Evolutionary conservation across 768 basidiomycete genomes (phyloP).

Genomic region (Tylopilus subfusipes): DNA sequence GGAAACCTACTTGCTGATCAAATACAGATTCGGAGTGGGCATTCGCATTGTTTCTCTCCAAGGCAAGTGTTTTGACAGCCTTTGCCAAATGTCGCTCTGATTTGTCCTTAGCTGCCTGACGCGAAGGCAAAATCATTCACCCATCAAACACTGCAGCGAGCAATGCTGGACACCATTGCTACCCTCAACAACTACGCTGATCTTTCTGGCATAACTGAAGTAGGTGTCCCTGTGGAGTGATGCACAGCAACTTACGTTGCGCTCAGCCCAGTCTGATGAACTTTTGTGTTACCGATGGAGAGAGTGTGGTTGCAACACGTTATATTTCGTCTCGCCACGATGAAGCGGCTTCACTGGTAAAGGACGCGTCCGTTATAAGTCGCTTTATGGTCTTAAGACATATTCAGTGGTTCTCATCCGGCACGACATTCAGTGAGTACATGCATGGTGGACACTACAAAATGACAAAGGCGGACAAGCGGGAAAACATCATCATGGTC

Average conservation of each 20-base stretch:
- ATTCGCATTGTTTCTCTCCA: constrained; percentile 87
- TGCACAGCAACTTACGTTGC: background rate
- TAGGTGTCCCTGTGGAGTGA: constrained; percentile 22
- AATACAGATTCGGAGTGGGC: constrained; percentile 91
- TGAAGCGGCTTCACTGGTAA: constrained; percentile 86
- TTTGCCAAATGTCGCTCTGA: constrained; percentile 6
- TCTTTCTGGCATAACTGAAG: constrained; percentile 71
- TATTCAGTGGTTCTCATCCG: constrained; percentile 87
- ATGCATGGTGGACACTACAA: constrained; percentile 86
- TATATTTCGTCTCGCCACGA: constrained; percentile 91
- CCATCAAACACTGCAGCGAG: constrained; percentile 65
- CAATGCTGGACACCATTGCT: constrained; percentile 87
- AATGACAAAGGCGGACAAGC: constrained; percentile 94
- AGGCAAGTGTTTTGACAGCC: constrained; percentile 38
- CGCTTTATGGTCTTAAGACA: constrained; percentile 4
- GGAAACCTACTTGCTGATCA: background rate
- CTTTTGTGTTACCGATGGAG: constrained; percentile 95
- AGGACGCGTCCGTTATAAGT: constrained; percentile 15
- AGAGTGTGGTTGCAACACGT: constrained; percentile 88
- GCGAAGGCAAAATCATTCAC: constrained; percentile 74
- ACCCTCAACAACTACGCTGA: constrained; percentile 73
- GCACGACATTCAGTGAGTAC: constrained; percentile 90
- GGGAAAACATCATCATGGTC: constrained; percentile 94
- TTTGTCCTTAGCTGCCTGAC: constrained; percentile 61
- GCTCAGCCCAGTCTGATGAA: constrained; percentile 84